Base-by-base conservation (phyloP, 2,329 filamentous ascomycete species). In the Fusarium beomiforme region DNA sequence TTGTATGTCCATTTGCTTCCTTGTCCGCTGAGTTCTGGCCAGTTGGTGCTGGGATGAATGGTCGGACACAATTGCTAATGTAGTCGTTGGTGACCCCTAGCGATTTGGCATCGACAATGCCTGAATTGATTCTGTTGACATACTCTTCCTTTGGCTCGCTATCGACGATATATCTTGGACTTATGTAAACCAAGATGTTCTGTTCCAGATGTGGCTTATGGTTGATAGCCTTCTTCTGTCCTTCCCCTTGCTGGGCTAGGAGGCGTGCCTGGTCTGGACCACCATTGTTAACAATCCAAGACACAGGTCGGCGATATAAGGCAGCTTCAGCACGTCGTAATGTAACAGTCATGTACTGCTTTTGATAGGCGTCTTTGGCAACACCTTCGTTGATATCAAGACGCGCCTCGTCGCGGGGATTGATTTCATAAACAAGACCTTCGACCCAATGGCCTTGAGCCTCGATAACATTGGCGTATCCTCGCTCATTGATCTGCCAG, bases 401-500 rank as follows among this genome's bases (percentile, higher is more conserved):
- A 21, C 75, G 76, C 47, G 73, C 75, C 69, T 84, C 83, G 60
- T 84, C 83, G 7, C 64, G 58, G 4, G 71, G 56, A 61, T 78
- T 78, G 54, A 84, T 80, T 60, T 80, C 78, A 64, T 81, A 84
- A n/a, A 83, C 77, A 21, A 84, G 79, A 8, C 82, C 83, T 44
- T 83, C 78, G 16, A 84, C 82, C 73, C 77, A 78, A 34, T 76
- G 77, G 10, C 79, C 80, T 29, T 76, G 61, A 14, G 75, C 71
- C 43, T 74, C 72, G 19, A 83, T 61, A 31, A 85, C 78, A 69
- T 85, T 85, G 62, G 83, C 84, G 54, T 80, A 85, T 31, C 83
- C 83, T 26, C 83, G 80, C 75, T 84, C 77, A 73, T 85, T 85
- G 79, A 85, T 85, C 72, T 84, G 82, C 80, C 83, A 85, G 34